Evolutionary conservation across 2,329 filamentous ascomycete species (phyloP).

Genomic region (Rhinocladiella similis): DNA sequence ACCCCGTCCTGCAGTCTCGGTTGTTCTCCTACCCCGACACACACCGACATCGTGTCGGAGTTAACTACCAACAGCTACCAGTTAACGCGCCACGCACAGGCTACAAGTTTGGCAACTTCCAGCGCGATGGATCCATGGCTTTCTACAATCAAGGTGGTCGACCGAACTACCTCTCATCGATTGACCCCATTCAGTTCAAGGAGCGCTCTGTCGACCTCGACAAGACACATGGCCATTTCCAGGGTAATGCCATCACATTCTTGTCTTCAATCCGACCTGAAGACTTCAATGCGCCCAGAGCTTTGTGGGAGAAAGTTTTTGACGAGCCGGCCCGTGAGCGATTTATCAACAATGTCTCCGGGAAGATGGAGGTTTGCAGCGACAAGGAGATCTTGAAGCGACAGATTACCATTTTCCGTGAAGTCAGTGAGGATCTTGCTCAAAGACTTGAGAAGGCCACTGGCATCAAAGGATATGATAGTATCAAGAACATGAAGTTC

Average conservation of each 20-base stretch:
- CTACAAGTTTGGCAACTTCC: slow-evolving; percentile 62
- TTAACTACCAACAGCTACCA: slow-evolving; percentile 66
- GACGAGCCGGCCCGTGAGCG: slow-evolving; percentile 59
- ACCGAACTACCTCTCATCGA: slow-evolving; percentile 57
- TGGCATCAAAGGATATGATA: slow-evolving; percentile 60
- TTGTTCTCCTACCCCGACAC: slow-evolving; percentile 72
- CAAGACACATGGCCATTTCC: slow-evolving; percentile 53
- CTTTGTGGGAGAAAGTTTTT: slow-evolving; percentile 62
- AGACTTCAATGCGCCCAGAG: slow-evolving; percentile 55
- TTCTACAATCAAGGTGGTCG: slow-evolving; percentile 64
- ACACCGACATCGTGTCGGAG: slow-evolving; percentile 63
- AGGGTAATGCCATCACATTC: slow-evolving; percentile 51
- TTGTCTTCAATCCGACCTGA: slow-evolving; percentile 54
- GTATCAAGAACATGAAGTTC: slow-evolving; percentile 57
- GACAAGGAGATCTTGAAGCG: slow-evolving; percentile 63
- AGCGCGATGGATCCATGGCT: slow-evolving; percentile 71
- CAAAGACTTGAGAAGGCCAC: slow-evolving; percentile 62
- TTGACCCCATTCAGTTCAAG: slow-evolving; percentile 52
- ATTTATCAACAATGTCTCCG: slow-evolving; percentile 60
- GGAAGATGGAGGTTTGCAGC: slow-evolving; percentile 61
- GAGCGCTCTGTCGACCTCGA: slow-evolving; percentile 48
- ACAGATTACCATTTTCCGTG: slow-evolving; percentile 65
- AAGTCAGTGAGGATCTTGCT: slow-evolving; percentile 61
- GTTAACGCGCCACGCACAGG: slow-evolving; percentile 55
- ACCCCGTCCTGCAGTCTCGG: slow-evolving; percentile 68